These are phyloP conservation scores for Astragalus glycyphyllos DNA, from an alignment of 306 rosid genomes.

Conservation along the genomic window DNA sequence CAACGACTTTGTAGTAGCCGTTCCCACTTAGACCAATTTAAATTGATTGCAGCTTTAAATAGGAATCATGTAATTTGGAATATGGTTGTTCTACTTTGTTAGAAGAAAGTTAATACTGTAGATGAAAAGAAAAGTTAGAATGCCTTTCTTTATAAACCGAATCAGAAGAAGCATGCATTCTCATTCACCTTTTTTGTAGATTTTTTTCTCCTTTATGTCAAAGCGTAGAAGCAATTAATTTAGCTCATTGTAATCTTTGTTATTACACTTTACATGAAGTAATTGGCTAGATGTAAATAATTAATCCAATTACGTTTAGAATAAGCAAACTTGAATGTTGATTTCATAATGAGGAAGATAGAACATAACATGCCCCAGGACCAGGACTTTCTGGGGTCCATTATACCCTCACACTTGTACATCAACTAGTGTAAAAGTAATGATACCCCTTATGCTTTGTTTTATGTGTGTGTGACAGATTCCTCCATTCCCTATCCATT, in stretches of 20 bases:
- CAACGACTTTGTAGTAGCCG: too few relatives aligned
- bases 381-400: conserved; percentile 49
- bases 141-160: conserved; percentile 39
- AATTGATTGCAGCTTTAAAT: neutral
- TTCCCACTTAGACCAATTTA: too few relatives aligned
- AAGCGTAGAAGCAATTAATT: neutral
- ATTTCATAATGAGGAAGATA: conserved; percentile 39
- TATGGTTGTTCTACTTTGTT: conserved; percentile 34
- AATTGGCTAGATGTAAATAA: neutral
- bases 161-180: conserved; percentile 45
- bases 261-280: neutral
- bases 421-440: conserved; percentile 42
- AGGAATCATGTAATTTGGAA: conserved; percentile 31
- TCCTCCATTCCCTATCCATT: conserved; percentile 37
- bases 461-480: conserved; percentile 34
- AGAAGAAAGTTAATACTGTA: conserved; percentile 19
- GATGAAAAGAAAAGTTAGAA: conserved; percentile 40
- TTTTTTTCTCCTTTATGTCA: neutral
- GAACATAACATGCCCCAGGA: conserved; percentile 43
- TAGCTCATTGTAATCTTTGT: conserved; percentile 1
- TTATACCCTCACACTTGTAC: conserved; percentile 37
- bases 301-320: conserved; percentile 43
- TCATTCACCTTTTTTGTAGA: conserved; percentile 38
- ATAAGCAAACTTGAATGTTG: conserved; percentile 46
- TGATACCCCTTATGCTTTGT: conserved; percentile 43